Evolutionary conservation across 108 stramenopile genomes (phyloP).

Genomic region (Fragilariopsis cylindrus): DNA sequence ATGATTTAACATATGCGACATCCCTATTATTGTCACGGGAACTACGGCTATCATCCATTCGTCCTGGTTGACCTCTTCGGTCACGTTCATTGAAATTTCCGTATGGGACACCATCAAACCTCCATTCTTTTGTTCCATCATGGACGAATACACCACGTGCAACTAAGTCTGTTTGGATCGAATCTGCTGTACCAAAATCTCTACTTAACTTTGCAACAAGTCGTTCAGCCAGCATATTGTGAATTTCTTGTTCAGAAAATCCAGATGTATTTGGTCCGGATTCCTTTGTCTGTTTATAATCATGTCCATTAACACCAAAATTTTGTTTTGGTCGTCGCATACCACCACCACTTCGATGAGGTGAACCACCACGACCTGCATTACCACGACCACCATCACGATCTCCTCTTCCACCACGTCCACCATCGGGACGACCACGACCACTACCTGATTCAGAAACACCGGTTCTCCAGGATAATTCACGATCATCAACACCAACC

Average conservation of each 20-base stretch:
- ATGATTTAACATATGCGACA: slow-evolving; percentile 21
- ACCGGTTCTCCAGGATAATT: slow-evolving; percentile 49
- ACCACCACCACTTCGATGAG: slow-evolving; percentile 26
- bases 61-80: slow-evolving; percentile 26
- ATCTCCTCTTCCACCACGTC: slow-evolving; percentile 21
- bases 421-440: slow-evolving; percentile 1
- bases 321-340: slow-evolving; percentile 20
- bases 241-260: slow-evolving; percentile 61
- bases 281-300: slow-evolving; percentile 54
- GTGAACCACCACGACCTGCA: neutral
- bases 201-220: slow-evolving; percentile 61
- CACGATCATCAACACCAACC: slow-evolving; percentile 53
- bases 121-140: slow-evolving; percentile 63
- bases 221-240: slow-evolving; percentile 55
- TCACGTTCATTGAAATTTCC: slow-evolving; percentile 23
- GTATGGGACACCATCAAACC: slow-evolving; percentile 61
- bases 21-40: neutral
- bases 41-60: slow-evolving; percentile 18
- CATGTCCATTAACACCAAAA: slow-evolving; percentile 80
- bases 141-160: slow-evolving; percentile 52
- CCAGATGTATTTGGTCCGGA: slow-evolving; percentile 44
- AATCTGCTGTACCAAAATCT: slow-evolving; percentile 56
- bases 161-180: slow-evolving; percentile 51
- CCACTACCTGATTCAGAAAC: slow-evolving; percentile 39
- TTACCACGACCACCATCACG: slow-evolving; percentile 18